Evolutionary conservation across 192 early-diverging fungal species (phyloP), one percentile per base, ranked within the genome.

Genomic region (Mortierella alpina): DNA sequence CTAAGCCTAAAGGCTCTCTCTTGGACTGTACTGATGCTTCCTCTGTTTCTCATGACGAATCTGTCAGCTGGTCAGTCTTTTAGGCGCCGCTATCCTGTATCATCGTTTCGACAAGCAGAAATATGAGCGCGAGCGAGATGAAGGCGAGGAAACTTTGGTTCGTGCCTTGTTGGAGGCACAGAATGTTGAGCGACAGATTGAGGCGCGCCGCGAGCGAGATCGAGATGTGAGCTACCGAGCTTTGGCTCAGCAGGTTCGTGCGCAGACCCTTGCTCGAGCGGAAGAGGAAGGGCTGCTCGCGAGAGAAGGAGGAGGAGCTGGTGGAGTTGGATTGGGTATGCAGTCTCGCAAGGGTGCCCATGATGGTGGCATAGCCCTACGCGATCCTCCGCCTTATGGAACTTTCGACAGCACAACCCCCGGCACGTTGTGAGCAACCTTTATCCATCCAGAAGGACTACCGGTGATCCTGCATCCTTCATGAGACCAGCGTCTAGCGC

Each of bases 31-130:
- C n/a, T 23, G 39, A 11, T 23, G 17, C 20, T 60, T 59, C 31
- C 31, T 31, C 31, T 20, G 40, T 63, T 54, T 55, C 18, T 9
- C 39, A 51, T 31, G 39, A 20, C 11, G 7, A 68, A 63, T 3
- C 6, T 48, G 13, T 40, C 63, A 80, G 77, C 13, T 80, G 31
- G 77, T 80, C 13, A 68, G 77, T 59, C 31, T 80, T 47, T 22
- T 80, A 47, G 77, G 77, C 41, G 77, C 77, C 46, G 65, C 70
- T 2, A 42, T 80, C 18, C 47, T 80, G 57, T 80, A 72, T 54
- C 77, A 72, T 44, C 77, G 77, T 7, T 80, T 80, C 48, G 77
- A 80, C 53, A 62, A 68, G 40, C 70, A 72, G 31, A 54, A 42
- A 31, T 72, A 72, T n/a, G 50, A 63, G 20, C 60, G 70, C 1